A percentile compares a stretch with the other conserved stretches of the same genome.
These are phyloP conservation scores for Barnettozyma californica DNA, from an alignment of 805 yeast genomes.

Conservation along the genomic window DNA sequence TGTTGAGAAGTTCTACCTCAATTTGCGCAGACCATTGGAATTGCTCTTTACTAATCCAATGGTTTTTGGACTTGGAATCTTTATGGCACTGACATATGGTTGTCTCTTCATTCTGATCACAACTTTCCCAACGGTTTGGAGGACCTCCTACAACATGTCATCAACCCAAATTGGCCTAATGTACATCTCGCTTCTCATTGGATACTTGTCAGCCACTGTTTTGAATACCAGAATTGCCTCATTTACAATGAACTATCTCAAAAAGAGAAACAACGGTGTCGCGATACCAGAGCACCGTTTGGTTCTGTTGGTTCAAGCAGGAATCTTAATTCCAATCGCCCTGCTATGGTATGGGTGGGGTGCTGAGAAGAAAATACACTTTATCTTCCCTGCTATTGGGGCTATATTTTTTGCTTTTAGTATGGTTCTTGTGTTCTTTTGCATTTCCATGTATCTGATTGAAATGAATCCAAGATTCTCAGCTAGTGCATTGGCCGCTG, in stretches of 20 bases:
- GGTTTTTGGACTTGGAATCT: background rate
- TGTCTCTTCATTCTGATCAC: slow-evolving; percentile 43
- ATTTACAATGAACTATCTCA: slow-evolving; percentile 28
- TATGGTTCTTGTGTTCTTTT: slow-evolving; percentile 55
- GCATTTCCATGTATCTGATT: slow-evolving; percentile 58
- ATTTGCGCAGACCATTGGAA: background rate
- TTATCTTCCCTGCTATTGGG: slow-evolving; percentile 63
- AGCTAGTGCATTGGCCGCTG: slow-evolving; percentile 64
- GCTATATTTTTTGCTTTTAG: slow-evolving; percentile 53
- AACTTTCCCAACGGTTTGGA: slow-evolving; percentile 52
- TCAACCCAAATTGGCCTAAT: slow-evolving; percentile 49
- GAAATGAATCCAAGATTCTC: slow-evolving; percentile 65
- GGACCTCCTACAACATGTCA: slow-evolving; percentile 38
- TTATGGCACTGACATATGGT: background rate
- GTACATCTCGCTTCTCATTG: slow-evolving; percentile 53
- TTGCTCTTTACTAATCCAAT: background rate
- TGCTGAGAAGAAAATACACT: slow-evolving; percentile 46
- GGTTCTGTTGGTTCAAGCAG: slow-evolving; percentile 43
- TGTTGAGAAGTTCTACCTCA: slow-evolving; percentile 22
- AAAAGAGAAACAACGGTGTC: slow-evolving; percentile 42
- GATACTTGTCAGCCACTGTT: slow-evolving; percentile 44
- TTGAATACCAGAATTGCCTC: slow-evolving; percentile 40
- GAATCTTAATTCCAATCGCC: slow-evolving; percentile 51
- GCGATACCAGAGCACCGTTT: slow-evolving; percentile 56
- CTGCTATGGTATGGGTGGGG: slow-evolving; percentile 71